These are phyloP conservation scores for Clarireedia homoeocarpa DNA, from an alignment of 2,329 filamentous ascomycete genomes.

Conservation along the genomic window DNA sequence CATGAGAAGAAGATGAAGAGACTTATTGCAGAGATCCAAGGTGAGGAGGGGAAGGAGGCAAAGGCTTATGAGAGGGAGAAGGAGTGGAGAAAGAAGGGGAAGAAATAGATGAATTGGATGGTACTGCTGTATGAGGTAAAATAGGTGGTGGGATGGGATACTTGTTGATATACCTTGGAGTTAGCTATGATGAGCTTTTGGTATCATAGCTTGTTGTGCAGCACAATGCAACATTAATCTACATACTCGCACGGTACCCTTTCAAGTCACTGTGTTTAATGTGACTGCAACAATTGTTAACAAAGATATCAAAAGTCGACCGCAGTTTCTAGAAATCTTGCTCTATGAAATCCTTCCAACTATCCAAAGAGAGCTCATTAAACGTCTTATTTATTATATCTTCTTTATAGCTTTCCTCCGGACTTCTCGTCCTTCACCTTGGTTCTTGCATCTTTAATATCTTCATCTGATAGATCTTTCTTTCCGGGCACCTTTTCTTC, in stretches of 20 bases:
- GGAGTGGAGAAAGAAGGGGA: slow-evolving; percentile 60
- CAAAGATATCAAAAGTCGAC: no score
- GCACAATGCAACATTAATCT: no score
- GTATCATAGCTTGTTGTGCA: no score
- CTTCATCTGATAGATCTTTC: slow-evolving; percentile 42
- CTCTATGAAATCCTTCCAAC: no score
- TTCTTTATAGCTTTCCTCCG: slow-evolving; percentile 9
- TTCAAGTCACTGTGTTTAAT: no score
- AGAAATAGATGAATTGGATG: slow-evolving; percentile 32
- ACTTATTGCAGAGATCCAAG: slow-evolving; percentile 90
- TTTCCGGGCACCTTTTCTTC: slow-evolving; percentile 40
- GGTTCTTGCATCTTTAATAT: slow-evolving; percentile 33
- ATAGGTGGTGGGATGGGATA: neutral
- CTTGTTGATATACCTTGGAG: neutral
- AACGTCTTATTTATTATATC: no score
- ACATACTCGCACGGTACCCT: no score
- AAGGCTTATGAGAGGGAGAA: slow-evolving; percentile 89
- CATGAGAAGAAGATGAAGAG: slow-evolving; percentile 96
- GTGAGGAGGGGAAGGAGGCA: slow-evolving; percentile 76
- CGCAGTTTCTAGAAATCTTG: no score
- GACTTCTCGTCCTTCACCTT: neutral
- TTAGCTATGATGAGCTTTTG: neutral
- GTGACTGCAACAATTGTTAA: no score
- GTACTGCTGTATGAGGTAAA: neutral
- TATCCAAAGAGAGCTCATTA: no score